Percentiles rank a stretch among this genome's conserved stretches.
These are phyloP conservation scores for Pseudomicrostroma phylloplanum DNA, from an alignment of 1,284 basidiomycete species.

Conservation along the genomic window DNA sequence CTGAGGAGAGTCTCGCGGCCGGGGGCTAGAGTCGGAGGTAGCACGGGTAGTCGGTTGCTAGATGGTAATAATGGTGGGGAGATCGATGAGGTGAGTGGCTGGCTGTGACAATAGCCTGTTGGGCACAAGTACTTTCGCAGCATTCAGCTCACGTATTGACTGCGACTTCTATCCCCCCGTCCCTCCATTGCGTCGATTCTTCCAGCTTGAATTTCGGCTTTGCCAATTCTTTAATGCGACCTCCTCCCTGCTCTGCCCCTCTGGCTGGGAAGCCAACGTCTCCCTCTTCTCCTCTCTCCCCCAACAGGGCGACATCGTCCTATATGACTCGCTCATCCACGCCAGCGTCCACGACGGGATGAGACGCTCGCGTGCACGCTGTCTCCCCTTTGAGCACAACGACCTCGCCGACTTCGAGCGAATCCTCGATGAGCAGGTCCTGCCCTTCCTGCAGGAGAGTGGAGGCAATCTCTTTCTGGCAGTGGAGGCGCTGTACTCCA, in stretches of 20 bases:
- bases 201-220: conserved; percentile 28
- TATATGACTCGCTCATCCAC: conserved; percentile 85
- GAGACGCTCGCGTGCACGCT: conserved; percentile 60
- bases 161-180: too few relatives aligned
- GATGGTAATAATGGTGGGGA: conserved; percentile 59
- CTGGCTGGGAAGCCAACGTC: conserved; percentile 89
- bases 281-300: conserved; percentile 79
- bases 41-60: conserved; percentile 82
- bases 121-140: too few relatives aligned
- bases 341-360: conserved; percentile 88
- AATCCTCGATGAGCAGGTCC: neutral
- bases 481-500: conserved; percentile 83
- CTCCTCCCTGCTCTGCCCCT: conserved; percentile 74
- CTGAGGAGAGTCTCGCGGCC: conserved; percentile 6
- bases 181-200: too few relatives aligned
- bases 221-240: conserved; percentile 29
- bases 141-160: too few relatives aligned
- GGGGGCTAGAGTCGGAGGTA: conserved; percentile 58
- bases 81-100: neutral
- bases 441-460: neutral
- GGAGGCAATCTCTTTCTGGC: conserved; percentile 57
- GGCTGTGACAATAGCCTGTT: too few relatives aligned
- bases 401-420: conserved; percentile 12
- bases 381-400: conserved; percentile 67
- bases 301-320: conserved; percentile 68